Conservation (phyloP, 2,329 filamentous ascomycete species). For the Blastomyces silverae region DNA sequence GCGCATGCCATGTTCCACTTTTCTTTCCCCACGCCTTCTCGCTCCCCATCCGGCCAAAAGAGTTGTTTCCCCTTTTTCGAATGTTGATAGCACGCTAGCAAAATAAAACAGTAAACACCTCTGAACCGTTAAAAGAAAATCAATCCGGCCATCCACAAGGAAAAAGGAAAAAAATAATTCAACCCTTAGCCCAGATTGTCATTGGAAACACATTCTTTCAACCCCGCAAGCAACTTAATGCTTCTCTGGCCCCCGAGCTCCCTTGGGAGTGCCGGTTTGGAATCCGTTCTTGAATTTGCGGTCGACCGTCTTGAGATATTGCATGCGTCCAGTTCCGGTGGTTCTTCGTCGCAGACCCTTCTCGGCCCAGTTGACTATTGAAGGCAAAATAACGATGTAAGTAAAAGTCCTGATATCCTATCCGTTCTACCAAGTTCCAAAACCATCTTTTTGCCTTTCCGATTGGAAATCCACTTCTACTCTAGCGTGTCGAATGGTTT, state of each 20-base stretch:
- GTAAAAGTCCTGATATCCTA: conserved; percentile 16
- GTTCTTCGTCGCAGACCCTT: conserved; percentile 99
- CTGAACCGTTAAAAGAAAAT: conserved; percentile 9
- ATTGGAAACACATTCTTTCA: conserved; percentile 28
- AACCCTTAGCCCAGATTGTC: conserved; percentile 36
- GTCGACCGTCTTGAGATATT: conserved; percentile 85
- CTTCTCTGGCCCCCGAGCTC: conserved; percentile 59
- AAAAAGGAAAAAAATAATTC: conserved; percentile 28
- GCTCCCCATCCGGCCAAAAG: neutral
- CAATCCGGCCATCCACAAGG: conserved; percentile 11
- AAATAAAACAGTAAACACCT: conserved; percentile 11
- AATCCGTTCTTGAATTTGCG: conserved; percentile 98
- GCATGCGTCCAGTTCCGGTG: conserved; percentile 91
- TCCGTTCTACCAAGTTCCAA: conserved; percentile 13
- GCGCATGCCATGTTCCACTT: conserved; percentile 16
- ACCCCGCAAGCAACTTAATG: conserved; percentile 37
- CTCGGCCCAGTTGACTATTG: conserved; percentile 95
- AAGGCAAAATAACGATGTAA: conserved; percentile 26
- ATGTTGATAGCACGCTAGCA: conserved; percentile 16
- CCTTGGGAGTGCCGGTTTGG: conserved; percentile 82
- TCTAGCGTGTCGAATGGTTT: conserved; percentile 7
- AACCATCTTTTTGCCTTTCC: neutral
- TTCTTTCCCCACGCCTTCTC: conserved; percentile 12
- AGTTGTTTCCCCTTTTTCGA: conserved; percentile 10
- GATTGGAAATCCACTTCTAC: neutral